Evolutionary conservation across 345 rosid genomes (phyloP), one percentile per base, ranked within the genome.

Genomic region (Angophora floribunda): DNA sequence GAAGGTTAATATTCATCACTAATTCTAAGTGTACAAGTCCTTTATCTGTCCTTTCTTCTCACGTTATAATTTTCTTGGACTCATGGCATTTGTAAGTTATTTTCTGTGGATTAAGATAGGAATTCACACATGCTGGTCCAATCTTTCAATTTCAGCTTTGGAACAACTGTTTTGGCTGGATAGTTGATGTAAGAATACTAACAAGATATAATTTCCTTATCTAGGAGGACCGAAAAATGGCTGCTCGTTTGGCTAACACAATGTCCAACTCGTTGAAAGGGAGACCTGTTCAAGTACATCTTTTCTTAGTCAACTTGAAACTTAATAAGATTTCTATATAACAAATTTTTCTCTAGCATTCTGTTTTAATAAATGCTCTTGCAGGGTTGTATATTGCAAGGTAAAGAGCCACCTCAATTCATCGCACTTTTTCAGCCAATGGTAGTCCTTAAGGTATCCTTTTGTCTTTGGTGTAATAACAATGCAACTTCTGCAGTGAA

Each of bases 361-460:
- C 75, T 67, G 84, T 89, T 82, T 82, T 50, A 86, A 90, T 67
- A 86, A 86, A 51, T 94, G 85, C 93, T 36, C 55, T 30, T 89
- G 88, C 85, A 98, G 99, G 98, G 96, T 87, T 94, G 95, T 85
- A 92, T 98, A 89, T 96, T 91, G 89, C 96, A 98, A 94, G 99
- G 95, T 87, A 98, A 95, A 92, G 99, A 98, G 93, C 99, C 99
- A 82, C 98, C 99, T 28, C 99, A 98, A 53, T 97, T 98, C 87
- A 67, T 97, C 89, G 97, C 99, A 28, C 96, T 98, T 86, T 97
- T 97, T 90, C 98, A 95, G 89, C 99, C 96, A 86, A 94, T 97
- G 98, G 93, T 95, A 85, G 94, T 96, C 88, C 97, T 98, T 86
- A 97, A 97, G 99, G 99, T 98, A 95, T 53, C 52, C 52, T 67